These are phyloP conservation scores for Calocybe gangraenosa DNA, from an alignment of 768 basidiomycete genomes.

Conservation along the genomic window DNA sequence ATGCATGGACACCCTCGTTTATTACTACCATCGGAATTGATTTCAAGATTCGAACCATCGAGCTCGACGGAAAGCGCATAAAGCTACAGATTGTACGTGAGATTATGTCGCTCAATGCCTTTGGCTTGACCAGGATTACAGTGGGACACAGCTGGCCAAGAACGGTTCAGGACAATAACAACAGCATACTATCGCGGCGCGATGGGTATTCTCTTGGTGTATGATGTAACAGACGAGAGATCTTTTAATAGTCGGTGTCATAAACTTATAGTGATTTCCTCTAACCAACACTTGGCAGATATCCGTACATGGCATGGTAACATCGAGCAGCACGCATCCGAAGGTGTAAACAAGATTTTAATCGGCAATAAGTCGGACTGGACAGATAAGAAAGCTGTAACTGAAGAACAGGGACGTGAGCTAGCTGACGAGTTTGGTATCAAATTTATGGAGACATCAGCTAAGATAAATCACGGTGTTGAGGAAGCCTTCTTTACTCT, in stretches of 20 bases:
- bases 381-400: constrained; percentile 92
- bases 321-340: constrained; percentile 98
- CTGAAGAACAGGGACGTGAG: constrained; percentile 87
- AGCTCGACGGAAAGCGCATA: constrained; percentile 95
- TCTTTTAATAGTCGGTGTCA: constrained; percentile 86
- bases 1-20: constrained; percentile 98
- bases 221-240: constrained; percentile 92
- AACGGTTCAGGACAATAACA: constrained; percentile 97
- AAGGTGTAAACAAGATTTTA: constrained; percentile 98
- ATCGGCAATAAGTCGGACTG: constrained; percentile 99
- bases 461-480: constrained; percentile 95
- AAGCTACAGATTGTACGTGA: constrained; percentile 94
- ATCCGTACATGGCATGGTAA: constrained; percentile 98
- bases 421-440: constrained; percentile 93
- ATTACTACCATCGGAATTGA: constrained; percentile 99
- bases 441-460: constrained; percentile 96
- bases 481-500: constrained; percentile 98
- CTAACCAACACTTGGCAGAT: constrained; percentile 49
- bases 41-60: constrained; percentile 99
- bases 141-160: constrained; percentile 99
- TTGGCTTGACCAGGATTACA: constrained; percentile 26
- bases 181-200: constrained; percentile 99
- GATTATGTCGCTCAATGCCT: not conserved
- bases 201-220: constrained; percentile 98
- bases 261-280: too few species aligned